A percentile compares a stretch with the other conserved stretches of the same genome.
Evolutionary conservation across 176 grass and related monocot species (phyloP).

Genomic region (Otatea glauca): DNA sequence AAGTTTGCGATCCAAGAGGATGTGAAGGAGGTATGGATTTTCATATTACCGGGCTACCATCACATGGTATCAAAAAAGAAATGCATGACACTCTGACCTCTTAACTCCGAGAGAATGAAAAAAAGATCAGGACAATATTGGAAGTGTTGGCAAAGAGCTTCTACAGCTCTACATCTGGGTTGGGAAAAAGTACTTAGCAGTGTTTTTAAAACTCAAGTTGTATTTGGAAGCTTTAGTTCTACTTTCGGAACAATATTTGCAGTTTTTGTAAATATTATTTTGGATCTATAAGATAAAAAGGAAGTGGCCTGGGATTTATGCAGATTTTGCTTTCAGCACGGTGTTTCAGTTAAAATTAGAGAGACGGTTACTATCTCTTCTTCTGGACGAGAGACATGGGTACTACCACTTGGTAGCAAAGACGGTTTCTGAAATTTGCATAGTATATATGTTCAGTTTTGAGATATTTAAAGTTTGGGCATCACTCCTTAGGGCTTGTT

Average conservation of each 20-base stretch:
- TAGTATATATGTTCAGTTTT: not conserved
- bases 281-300: conserved; percentile 57
- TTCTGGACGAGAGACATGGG: not conserved
- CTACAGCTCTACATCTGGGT: conserved; percentile 5
- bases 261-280: conserved; percentile 58
- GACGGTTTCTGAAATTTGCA: not conserved
- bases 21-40: not conserved
- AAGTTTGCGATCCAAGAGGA: conserved; percentile 30
- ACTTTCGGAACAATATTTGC: conserved; percentile 45
- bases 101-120: conserved; percentile 20
- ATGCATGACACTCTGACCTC: conserved; percentile 27
- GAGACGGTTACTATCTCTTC: not conserved
- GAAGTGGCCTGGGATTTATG: conserved; percentile 23
- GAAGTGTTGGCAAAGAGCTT: conserved; percentile 23
- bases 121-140: conserved; percentile 32
- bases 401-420: not conserved
- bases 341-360: not conserved
- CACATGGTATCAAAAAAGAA: not conserved
- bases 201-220: conserved; percentile 43
- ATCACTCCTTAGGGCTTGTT: too few relatives aligned
- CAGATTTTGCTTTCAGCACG: conserved; percentile 2
- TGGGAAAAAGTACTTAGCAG: conserved; percentile 28
- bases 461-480: not conserved
- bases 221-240: conserved; percentile 44
- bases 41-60: conserved; percentile 1